Conservation (phyloP, 1,284 basidiomycete genomes). For the Athelia psychrophila region DNA sequence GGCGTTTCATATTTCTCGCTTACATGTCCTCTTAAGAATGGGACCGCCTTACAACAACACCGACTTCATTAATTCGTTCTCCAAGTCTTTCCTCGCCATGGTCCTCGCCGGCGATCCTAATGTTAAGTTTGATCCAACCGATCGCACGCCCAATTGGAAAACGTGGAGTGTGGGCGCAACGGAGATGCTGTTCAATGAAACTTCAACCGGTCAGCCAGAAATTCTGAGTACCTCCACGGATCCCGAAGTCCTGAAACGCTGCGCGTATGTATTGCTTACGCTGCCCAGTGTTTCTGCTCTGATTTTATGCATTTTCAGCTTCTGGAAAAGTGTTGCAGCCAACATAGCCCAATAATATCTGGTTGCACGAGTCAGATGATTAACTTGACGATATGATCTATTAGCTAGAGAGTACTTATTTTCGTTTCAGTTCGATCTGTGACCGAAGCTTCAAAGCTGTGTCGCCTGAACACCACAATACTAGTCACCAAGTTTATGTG, state of each 20-base stretch:
- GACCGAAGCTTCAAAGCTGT: too few relatives aligned
- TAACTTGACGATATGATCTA: too few relatives aligned
- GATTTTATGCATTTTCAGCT: too few relatives aligned
- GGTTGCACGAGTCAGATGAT: too few relatives aligned
- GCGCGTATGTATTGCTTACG: constrained; percentile 21
- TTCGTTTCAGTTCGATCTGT: too few relatives aligned
- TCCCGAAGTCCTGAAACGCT: constrained; percentile 20
- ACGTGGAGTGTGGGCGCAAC: constrained; percentile 15
- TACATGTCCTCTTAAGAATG: neutral
- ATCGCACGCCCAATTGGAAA: constrained; percentile 27
- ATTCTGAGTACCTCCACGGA: constrained; percentile 22
- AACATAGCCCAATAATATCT: too few relatives aligned
- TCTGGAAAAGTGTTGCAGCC: too few relatives aligned
- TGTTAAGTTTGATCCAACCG: constrained; percentile 23
- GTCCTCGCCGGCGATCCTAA: constrained; percentile 34
- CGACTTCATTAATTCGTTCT: constrained; percentile 35
- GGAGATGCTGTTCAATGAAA: constrained; percentile 37
- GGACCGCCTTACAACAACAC: constrained; percentile 30
- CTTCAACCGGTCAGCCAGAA: constrained; percentile 20
- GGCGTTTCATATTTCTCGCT: constrained; percentile 3
- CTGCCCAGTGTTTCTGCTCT: too few relatives aligned
- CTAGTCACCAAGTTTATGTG: too few relatives aligned
- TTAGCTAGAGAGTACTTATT: too few relatives aligned
- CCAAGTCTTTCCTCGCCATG: constrained; percentile 37
- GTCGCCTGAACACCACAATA: too few relatives aligned